Conservation (phyloP, 257 asterid species). For the Oldenlandia corymbosa region DNA sequence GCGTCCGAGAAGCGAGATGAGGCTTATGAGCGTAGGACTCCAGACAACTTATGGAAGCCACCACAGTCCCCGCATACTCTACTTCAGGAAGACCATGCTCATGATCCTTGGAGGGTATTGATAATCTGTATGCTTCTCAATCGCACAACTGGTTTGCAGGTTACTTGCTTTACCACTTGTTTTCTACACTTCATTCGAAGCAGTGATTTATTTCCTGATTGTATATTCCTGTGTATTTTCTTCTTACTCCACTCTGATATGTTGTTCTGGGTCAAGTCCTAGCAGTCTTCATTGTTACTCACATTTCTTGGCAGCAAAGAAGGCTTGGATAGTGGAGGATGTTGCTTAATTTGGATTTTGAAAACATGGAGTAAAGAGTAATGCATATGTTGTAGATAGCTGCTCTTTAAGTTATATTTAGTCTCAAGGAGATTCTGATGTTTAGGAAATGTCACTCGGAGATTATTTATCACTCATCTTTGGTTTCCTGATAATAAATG, state of each 20-base stretch:
- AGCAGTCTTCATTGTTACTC: not conserved
- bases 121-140: constrained; percentile 88
- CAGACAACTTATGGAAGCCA: constrained; percentile 66
- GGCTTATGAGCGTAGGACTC: constrained; percentile 57
- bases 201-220: not conserved
- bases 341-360: not conserved
- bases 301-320: not conserved
- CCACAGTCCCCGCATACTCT: constrained; percentile 71
- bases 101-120: constrained; percentile 96
- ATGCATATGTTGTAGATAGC: not conserved
- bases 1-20: constrained; percentile 52
- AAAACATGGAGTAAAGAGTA: not conserved
- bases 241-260: not conserved
- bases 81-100: constrained; percentile 78
- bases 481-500: no score
- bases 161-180: constrained; percentile 8
- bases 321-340: not conserved
- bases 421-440: not conserved
- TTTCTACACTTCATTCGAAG: not conserved
- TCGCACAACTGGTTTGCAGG: constrained; percentile 75
- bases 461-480: no score
- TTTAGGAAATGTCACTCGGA: not conserved
- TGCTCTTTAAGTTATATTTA: not conserved
- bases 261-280: not conserved
- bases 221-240: no score